Percentiles rank a stretch among this genome's conserved stretches.
phyloP scores from a whole-genome alignment of 2,329 filamentous ascomycete genomes.

The Pseudogymnoascus sp. region DNA sequence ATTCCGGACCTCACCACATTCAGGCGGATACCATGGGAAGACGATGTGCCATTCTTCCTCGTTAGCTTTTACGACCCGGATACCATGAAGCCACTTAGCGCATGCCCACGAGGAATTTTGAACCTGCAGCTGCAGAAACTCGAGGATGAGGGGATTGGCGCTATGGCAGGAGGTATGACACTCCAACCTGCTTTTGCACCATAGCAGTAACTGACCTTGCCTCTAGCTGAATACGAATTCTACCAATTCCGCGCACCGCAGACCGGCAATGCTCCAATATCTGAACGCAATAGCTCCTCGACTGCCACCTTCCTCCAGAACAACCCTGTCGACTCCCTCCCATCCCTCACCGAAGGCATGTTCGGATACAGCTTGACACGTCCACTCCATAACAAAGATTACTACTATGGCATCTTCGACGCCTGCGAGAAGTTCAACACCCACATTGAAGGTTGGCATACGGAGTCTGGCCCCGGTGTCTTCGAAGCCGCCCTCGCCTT shows the following conservation, averaged over 20 bases:
- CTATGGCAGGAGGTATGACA: slow-evolving; percentile 80
- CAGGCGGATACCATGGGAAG: slow-evolving; percentile 84
- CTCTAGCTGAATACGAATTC: slow-evolving; percentile 87
- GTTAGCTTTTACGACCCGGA: slow-evolving; percentile 80
- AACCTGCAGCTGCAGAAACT: slow-evolving; percentile 61
- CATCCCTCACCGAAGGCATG: slow-evolving; percentile 84
- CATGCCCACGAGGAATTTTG: slow-evolving; percentile 72
- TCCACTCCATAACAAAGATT: slow-evolving; percentile 83
- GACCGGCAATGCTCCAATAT: slow-evolving; percentile 34
- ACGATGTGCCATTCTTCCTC: slow-evolving; percentile 77
- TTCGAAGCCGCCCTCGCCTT: slow-evolving; percentile 95
- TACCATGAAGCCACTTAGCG: slow-evolving; percentile 60
- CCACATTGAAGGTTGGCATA: slow-evolving; percentile 90
- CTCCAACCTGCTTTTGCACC: not conserved
- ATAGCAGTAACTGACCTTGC: slow-evolving; percentile 12
- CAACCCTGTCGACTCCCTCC: slow-evolving; percentile 66
- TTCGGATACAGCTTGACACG: slow-evolving; percentile 88
- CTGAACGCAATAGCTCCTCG: slow-evolving; percentile 55
- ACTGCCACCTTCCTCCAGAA: slow-evolving; percentile 67
- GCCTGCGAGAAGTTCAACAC: slow-evolving; percentile 70
- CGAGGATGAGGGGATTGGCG: slow-evolving; percentile 60
- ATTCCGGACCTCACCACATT: slow-evolving; percentile 71
- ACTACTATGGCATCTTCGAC: slow-evolving; percentile 83
- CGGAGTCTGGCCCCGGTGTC: slow-evolving; percentile 86
- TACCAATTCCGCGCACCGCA: slow-evolving; percentile 74